These are phyloP conservation scores for Diaporthe velutina DNA, from an alignment of 2,329 filamentous ascomycete species.

Conservation along the genomic window DNA sequence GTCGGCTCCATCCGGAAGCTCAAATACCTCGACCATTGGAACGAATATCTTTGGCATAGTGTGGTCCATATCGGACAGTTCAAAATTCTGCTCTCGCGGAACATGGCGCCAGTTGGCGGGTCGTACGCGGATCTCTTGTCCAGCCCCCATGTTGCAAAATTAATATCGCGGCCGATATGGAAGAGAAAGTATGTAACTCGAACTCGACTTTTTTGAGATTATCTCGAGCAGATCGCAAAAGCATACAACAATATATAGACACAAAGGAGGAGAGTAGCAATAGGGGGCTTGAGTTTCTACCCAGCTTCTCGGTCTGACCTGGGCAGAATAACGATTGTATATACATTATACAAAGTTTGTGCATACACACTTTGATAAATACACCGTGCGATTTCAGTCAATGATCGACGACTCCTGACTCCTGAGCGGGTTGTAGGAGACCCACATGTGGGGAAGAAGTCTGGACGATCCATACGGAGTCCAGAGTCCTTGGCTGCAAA, in stretches of 20 bases:
- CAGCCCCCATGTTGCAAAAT: not conserved
- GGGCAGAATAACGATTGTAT: not conserved
- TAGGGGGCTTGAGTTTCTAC: not conserved
- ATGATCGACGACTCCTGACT: slow-evolving; percentile 3
- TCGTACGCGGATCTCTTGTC: slow-evolving; percentile 14
- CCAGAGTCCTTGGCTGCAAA: not conserved
- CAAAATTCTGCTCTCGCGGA: slow-evolving; percentile 10
- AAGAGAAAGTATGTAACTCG: not conserved
- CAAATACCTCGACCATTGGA: slow-evolving; percentile 23
- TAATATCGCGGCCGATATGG: not conserved
- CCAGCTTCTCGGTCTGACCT: not conserved
- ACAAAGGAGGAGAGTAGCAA: not conserved
- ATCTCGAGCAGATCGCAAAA: not conserved
- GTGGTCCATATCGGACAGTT: slow-evolving; percentile 24
- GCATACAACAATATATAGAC: not conserved
- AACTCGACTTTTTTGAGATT: not conserved
- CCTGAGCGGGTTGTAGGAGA: not conserved
- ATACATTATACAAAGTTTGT: slow-evolving; percentile 1
- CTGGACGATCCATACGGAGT: not conserved
- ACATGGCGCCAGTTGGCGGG: slow-evolving; percentile 5
- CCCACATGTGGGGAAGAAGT: slow-evolving; percentile 1
- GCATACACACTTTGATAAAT: not conserved
- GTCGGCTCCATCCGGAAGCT: slow-evolving; percentile 5
- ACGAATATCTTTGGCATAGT: slow-evolving; percentile 24
- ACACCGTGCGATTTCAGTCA: not conserved